These are phyloP conservation scores for Boletellus dicymbophilus DNA, from an alignment of 1,284 basidiomycete genomes.

Conservation along the genomic window DNA sequence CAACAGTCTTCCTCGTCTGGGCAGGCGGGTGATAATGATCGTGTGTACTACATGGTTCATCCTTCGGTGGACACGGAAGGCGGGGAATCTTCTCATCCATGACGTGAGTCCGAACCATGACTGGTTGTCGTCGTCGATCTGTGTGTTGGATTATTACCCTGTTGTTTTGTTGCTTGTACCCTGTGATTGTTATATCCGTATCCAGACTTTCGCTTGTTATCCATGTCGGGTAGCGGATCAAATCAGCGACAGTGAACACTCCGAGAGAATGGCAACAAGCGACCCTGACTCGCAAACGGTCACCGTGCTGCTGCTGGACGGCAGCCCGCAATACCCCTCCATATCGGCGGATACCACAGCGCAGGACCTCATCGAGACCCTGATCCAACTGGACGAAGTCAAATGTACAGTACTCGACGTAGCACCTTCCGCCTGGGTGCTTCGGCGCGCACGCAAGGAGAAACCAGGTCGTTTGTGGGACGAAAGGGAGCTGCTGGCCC, in stretches of 20 bases:
- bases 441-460: constrained; percentile 64
- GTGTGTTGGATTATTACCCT: constrained; percentile 5
- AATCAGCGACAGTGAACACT: neutral
- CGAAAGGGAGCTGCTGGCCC: constrained; percentile 60
- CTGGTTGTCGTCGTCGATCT: constrained; percentile 4
- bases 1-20: constrained; percentile 45
- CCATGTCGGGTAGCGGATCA: constrained; percentile 2
- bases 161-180: constrained; percentile 10
- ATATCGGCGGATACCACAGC: constrained; percentile 52
- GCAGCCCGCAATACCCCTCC: constrained; percentile 63
- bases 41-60: constrained; percentile 80
- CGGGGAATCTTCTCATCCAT: constrained; percentile 38
- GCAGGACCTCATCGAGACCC: constrained; percentile 56
- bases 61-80: constrained; percentile 75
- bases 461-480: constrained; percentile 66
- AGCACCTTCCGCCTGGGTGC: constrained; percentile 60
- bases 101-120: constrained; percentile 6
- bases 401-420: constrained; percentile 57
- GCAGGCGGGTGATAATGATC: constrained; percentile 56
- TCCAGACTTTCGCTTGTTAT: too few species aligned
- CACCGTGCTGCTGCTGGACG: constrained; percentile 58
- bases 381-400: constrained; percentile 50
- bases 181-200: constrained; percentile 3
- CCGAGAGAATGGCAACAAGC: constrained; percentile 28
- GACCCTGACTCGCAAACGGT: constrained; percentile 49